phyloP scores from a whole-genome alignment of 345 rosid species.

The Linum lewisii region DNA sequence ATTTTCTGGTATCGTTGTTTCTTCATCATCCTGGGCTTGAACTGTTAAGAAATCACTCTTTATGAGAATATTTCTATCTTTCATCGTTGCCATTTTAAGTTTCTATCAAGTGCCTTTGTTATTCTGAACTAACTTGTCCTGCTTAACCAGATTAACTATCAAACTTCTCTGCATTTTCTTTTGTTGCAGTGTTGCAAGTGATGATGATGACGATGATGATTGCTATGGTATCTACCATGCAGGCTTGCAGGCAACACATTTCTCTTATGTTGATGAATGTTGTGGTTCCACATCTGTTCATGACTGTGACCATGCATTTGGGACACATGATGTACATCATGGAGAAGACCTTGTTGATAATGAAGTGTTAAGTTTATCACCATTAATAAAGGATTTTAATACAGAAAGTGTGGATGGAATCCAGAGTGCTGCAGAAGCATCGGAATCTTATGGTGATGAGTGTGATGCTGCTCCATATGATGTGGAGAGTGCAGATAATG shows the following conservation, averaged over 20 bases:
- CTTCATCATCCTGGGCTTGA: too few species aligned
- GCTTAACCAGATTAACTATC: too few species aligned
- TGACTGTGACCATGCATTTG: constrained; percentile 19
- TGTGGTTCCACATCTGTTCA: constrained; percentile 47
- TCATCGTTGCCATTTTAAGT: too few species aligned
- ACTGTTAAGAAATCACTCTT: too few species aligned
- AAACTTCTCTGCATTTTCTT: background rate
- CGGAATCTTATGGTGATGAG: constrained; percentile 43
- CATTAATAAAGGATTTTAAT: constrained; percentile 34
- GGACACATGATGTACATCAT: constrained; percentile 26
- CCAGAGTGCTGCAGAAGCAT: constrained; percentile 34
- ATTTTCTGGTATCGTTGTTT: background rate
- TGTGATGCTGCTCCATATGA: constrained; percentile 43
- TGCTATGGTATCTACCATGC: background rate
- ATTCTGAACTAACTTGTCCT: too few species aligned
- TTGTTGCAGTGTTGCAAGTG: constrained; percentile 47
- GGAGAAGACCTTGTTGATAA: constrained; percentile 37
- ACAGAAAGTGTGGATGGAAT: constrained; percentile 45
- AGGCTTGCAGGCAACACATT: background rate
- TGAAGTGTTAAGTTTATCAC: constrained; percentile 52
- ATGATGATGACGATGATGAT: constrained; percentile 30
- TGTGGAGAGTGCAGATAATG: constrained; percentile 31
- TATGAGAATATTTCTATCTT: too few species aligned
- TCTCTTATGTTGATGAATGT: constrained; percentile 32
- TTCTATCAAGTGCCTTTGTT: too few species aligned